Conservation (phyloP, 2,329 filamentous ascomycete genomes). For the Calonectria ilicicola region DNA sequence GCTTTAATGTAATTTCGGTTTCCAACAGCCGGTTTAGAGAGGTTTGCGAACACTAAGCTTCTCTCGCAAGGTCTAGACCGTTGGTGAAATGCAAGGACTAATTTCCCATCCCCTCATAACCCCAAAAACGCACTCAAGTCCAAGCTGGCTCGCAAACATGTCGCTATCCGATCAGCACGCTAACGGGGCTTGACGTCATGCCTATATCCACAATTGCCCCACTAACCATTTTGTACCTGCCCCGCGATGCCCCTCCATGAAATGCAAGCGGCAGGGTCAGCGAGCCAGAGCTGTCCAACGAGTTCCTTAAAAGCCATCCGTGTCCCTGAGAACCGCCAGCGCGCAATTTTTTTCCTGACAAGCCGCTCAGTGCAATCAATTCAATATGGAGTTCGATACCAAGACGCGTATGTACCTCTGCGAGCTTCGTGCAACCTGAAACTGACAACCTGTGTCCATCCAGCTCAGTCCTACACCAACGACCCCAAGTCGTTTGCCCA, state of each 20-base stretch:
- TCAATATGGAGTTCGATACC: conserved; percentile 78
- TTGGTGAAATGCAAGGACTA: background rate
- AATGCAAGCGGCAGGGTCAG: background rate
- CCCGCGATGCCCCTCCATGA: conserved; percentile 45
- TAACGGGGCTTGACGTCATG: conserved; percentile 44
- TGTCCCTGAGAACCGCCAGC: conserved; percentile 20
- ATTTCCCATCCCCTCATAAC: background rate
- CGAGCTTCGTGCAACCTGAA: background rate
- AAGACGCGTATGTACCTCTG: conserved; percentile 71
- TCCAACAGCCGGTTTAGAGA: background rate
- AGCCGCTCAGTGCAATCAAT: background rate
- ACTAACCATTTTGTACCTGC: conserved; percentile 36
- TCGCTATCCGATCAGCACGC: conserved; percentile 29
- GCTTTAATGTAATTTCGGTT: background rate
- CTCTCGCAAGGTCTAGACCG: background rate
- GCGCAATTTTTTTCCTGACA: conserved; percentile 5
- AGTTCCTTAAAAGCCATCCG: conserved; percentile 23
- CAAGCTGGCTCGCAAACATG: conserved; percentile 15
- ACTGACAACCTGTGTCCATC: conserved; percentile 50
- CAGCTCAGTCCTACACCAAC: conserved; percentile 82
- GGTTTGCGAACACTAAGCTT: background rate
- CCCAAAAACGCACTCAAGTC: background rate
- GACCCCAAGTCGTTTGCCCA: conserved; percentile 90
- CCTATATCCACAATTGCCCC: conserved; percentile 34
- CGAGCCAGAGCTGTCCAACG: conserved; percentile 18